A percentile compares a stretch with the other conserved stretches of the same genome.
Conservation (phyloP, 73 alveolate genomes). For the Effrenium voratum region DNA sequence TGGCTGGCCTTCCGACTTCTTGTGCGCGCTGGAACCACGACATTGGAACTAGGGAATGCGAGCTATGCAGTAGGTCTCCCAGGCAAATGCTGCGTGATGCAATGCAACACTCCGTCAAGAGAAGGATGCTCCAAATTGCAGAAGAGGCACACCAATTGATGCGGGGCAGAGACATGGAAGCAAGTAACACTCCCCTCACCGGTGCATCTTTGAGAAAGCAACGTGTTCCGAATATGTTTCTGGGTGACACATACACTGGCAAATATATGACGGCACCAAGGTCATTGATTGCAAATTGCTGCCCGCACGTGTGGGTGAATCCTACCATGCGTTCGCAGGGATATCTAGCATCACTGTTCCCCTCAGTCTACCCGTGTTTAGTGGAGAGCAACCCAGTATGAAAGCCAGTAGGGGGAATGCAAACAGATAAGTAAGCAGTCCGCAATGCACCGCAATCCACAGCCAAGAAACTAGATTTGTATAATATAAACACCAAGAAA, state of each 20-base stretch:
- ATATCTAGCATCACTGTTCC: no score
- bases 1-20: background rate
- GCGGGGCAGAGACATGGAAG: background rate
- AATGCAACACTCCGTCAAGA: background rate
- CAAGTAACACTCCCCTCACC: background rate
- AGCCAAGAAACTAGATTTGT: background rate
- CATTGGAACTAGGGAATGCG: background rate
- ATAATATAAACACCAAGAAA: background rate
- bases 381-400: no score
- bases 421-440: background rate
- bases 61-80: background rate
- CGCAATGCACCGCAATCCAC: background rate
- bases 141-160: background rate
- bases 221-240: background rate
- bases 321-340: background rate
- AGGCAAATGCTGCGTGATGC: conserved; percentile 15
- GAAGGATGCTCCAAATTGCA: background rate
- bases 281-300: background rate
- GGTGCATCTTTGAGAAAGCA: background rate
- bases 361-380: no score
- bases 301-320: conserved; percentile 27
- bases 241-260: background rate
- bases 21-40: background rate
- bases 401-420: background rate
- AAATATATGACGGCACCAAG: background rate